Base-by-base conservation (phyloP, 352 stramenopile species). In the Albugo candida region DNA sequence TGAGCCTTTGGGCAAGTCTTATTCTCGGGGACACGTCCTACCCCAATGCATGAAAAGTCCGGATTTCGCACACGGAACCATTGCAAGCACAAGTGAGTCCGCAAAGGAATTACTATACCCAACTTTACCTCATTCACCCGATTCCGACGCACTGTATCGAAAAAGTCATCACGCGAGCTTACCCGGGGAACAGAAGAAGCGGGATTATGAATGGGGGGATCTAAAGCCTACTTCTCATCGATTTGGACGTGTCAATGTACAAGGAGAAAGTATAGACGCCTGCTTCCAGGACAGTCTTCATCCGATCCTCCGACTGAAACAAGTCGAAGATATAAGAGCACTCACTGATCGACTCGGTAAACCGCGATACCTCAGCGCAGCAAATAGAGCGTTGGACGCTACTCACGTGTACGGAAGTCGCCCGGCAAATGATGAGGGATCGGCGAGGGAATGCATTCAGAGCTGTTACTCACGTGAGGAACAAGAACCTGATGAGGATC, bases 81-180 rank as follows among this genome's bases (percentile, higher is more conserved):
- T 62, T 41, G 61, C 62, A 16, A 76, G 63, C 0, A 86, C 87
- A 47, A 64, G 73, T 47, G 68, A 92, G 48, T 84, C 73, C 13
- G 79, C 84, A 14, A 87, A 91, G 48, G 68, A 92, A 47, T 54
- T 93, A 47, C 60, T 92, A 2, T 91, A 92, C 47, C 62, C 67
- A 5, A 83, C 58, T 4, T 55, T 53, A 12, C 36, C 81, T 38
- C 85, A 86, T 56, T 81, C 51, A 39, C 52, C 66, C 40, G 59
- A 86, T 34, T 57, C 71, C 34, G 61, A 81, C 46, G 69, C 67
- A 16, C 58, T 70, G 11, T 94, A 92, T 68, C 81, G 72, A 45
- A 58, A 69, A 45, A 88, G 65, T 21, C 76, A 94, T 45, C 70
- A 79, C 2, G 76, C 66, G 2, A 70, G 83, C 36, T 68, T 67